A percentile compares a stretch with the other conserved stretches of the same genome.
These are phyloP conservation scores for Phoma sp. DNA, from an alignment of 2,329 filamentous ascomycete genomes.

Conservation along the genomic window DNA sequence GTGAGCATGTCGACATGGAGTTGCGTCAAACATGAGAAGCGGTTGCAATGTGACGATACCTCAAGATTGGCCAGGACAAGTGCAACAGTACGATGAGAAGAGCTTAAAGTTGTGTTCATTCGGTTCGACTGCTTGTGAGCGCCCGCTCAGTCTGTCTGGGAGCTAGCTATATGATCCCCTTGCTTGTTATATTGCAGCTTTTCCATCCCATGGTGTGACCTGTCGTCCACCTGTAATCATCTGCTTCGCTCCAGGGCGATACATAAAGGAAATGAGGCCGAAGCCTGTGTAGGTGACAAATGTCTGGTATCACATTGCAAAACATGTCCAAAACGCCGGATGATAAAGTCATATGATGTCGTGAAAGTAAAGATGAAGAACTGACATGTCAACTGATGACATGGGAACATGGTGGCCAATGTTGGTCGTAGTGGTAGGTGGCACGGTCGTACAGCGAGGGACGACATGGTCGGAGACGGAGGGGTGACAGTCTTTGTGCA, in stretches of 20 bases:
- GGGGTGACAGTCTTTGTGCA: constrained; percentile 13
- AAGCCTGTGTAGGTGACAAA: constrained; percentile 43
- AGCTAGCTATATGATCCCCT: constrained; percentile 10
- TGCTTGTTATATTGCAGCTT: constrained; percentile 15
- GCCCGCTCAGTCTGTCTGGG: constrained; percentile 9
- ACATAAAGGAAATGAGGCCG: constrained; percentile 26
- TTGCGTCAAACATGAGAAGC: neutral
- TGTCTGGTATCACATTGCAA: constrained; percentile 48
- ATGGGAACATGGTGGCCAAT: constrained; percentile 12
- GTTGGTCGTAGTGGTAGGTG: constrained; percentile 5
- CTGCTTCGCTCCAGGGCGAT: constrained; percentile 9
- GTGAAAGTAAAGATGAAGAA: constrained; percentile 34
- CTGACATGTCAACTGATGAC: constrained; percentile 26
- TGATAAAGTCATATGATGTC: constrained; percentile 37
- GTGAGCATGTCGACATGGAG: neutral
- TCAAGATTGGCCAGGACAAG: neutral
- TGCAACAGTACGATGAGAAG: constrained; percentile 2
- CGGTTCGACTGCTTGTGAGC: constrained; percentile 11
- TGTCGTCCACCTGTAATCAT: constrained; percentile 14
- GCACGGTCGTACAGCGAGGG: constrained; percentile 10
- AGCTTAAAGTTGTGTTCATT: constrained; percentile 12
- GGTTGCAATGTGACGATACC: neutral
- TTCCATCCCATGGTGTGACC: constrained; percentile 15
- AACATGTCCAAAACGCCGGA: constrained; percentile 38
- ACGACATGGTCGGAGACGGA: constrained; percentile 2